Base-by-base conservation (phyloP, 768 basidiomycete species). In the Dacryopinax primogenitus region DNA sequence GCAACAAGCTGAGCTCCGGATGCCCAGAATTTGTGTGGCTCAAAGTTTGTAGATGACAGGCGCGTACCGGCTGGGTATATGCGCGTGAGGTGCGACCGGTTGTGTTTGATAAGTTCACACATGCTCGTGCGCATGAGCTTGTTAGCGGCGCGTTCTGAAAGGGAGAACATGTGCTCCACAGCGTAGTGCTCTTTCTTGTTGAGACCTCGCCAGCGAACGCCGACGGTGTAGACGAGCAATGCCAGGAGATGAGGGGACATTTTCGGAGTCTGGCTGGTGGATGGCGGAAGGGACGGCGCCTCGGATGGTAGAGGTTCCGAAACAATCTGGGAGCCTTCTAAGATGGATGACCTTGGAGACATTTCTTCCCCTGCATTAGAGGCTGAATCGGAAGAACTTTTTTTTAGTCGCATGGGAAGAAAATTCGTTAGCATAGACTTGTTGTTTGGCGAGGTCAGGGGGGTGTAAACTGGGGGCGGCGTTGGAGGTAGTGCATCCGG, bases 201-300 rank as follows among this genome's bases (percentile, higher is more conserved):
- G 74, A 98, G 81, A 0, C 94, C 93, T 47, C 86, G 87, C 69
- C 90, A 96, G 74, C 95, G 95, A 67, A 97, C 91, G 3, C 95
- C 95, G 63, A 95, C 85, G 3, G 95, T 97, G 75, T 98, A 97
- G 30, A 97, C 87, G 21, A 97, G 81, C 12, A 97, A 80, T 1
- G 82, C 77, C 0, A 84, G 83, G 1, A 98, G 81, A 1, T 81
- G 79, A 28, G 82, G 72, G 0, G 93, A 93, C 85, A 92, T 92
- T 70, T 83, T 62, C 33, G 62, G 33, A 7, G 62, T 34, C 23
- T 13, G 16, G 33, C 33, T 30, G n/a, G 21, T 58, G 26, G 51
- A 23, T 30, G 26, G 4, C 26, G 51, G 3, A 7, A 18, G 33
- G n/a, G 62, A 62, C 3, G 6, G 26, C 12, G 28, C 2, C 18